phyloP scores from a whole-genome alignment of 805 yeast species.

The Naumovozyma castellii region DNA sequence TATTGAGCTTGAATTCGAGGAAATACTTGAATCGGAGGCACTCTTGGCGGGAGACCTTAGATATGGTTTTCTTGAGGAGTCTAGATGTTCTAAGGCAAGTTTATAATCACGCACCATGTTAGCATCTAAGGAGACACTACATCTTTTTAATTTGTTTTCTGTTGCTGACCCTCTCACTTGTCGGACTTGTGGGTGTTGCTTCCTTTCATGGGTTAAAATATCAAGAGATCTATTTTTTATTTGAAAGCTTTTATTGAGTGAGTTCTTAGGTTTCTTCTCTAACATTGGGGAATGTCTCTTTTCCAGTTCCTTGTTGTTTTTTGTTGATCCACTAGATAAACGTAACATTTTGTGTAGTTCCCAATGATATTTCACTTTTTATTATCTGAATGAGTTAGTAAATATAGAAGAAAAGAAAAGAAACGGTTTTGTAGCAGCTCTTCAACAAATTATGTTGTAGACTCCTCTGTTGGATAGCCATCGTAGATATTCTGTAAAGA shows the following conservation, averaged over 20 bases:
- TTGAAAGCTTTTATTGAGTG: neutral
- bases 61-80: neutral
- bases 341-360: neutral
- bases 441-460: no score
- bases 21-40: conserved; percentile 1
- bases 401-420: no score
- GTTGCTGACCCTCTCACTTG: neutral
- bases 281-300: neutral
- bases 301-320: neutral
- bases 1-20: neutral
- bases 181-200: conserved; percentile 6
- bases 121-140: conserved; percentile 22
- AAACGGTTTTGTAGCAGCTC: no score
- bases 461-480: no score
- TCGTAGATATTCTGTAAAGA: no score
- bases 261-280: neutral
- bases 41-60: neutral
- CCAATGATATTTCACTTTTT: neutral
- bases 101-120: conserved; percentile 22
- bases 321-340: neutral
- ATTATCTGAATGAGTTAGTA: no score
- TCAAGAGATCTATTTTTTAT: neutral
- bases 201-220: neutral
- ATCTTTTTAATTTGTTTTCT: conserved; percentile 7
- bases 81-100: conserved; percentile 12